phyloP scores from a whole-genome alignment of 805 yeast species.

The Kluyveromyces siamensis region DNA sequence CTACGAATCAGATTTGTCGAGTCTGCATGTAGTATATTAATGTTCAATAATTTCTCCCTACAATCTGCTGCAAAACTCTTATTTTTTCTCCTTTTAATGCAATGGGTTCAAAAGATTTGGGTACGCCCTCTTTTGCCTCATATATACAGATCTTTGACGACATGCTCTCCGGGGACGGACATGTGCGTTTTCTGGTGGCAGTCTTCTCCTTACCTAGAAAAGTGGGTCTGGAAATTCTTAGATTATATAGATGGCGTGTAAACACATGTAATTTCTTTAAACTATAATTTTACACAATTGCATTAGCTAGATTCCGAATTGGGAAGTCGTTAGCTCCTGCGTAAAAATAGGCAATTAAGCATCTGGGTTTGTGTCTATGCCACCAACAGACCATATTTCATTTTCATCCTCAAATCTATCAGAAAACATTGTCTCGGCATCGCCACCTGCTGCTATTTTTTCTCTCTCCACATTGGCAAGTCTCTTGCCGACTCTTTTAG shows the following conservation, averaged over 20 bases:
- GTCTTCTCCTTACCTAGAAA: conserved; percentile 13
- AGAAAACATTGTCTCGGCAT: conserved; percentile 71
- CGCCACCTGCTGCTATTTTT: conserved; percentile 84
- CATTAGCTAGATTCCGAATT: no score
- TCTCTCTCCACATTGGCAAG: conserved; percentile 83
- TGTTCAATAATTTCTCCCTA: neutral
- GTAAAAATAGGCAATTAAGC: conserved; percentile 6
- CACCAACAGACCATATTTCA: conserved; percentile 86
- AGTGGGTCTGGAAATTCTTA: conserved; percentile 16
- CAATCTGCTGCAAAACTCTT: neutral
- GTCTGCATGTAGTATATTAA: no score
- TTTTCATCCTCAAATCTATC: conserved; percentile 80
- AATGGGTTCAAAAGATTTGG: conserved; percentile 3
- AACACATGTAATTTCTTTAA: neutral
- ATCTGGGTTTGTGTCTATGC: conserved; percentile 38
- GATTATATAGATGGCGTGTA: conserved; percentile 10
- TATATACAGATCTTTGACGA: conserved; percentile 8
- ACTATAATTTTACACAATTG: neutral
- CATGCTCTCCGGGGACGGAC: conserved; percentile 12
- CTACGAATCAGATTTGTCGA: no score
- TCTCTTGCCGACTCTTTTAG: conserved; percentile 81
- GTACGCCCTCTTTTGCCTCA: conserved; percentile 1
- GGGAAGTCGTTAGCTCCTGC: no score
- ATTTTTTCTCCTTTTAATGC: conserved; percentile 7
- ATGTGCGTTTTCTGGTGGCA: conserved; percentile 25